A percentile compares a stretch with the other conserved stretches of the same genome.
phyloP scores from a whole-genome alignment of 2,329 filamentous ascomycete genomes.

The Aureobasidium sp. region DNA sequence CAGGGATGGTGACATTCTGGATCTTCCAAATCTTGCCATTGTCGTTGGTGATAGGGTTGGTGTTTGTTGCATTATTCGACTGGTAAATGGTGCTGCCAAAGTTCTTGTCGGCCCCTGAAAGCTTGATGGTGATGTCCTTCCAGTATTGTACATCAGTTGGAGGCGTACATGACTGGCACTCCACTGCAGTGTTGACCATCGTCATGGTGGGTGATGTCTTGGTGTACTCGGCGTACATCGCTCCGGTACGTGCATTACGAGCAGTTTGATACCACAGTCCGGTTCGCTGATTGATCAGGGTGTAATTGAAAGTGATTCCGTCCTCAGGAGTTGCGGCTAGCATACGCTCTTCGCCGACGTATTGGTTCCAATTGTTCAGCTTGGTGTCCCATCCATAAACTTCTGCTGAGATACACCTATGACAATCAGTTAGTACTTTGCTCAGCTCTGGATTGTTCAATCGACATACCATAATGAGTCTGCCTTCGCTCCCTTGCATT shows the following conservation, averaged over 20 bases:
- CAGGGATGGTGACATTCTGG: slow-evolving; percentile 13
- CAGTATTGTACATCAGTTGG: slow-evolving; percentile 9
- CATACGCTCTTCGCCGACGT: slow-evolving; percentile 19
- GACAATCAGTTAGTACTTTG: background rate
- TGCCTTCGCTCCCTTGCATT: slow-evolving; percentile 18
- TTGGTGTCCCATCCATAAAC: slow-evolving; percentile 19
- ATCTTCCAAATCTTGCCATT: slow-evolving; percentile 15
- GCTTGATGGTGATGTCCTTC: slow-evolving; percentile 13
- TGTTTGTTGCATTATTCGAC: slow-evolving; percentile 6
- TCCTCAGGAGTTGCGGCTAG: slow-evolving; percentile 18
- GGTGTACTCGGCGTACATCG: background rate
- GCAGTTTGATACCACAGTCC: slow-evolving; percentile 20
- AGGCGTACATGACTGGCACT: slow-evolving; percentile 11
- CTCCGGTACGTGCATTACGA: slow-evolving; percentile 1
- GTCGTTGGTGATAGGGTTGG: background rate
- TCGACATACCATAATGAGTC: slow-evolving; percentile 17
- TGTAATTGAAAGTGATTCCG: slow-evolving; percentile 23
- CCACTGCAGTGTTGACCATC: slow-evolving; percentile 12
- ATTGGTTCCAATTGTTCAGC: slow-evolving; percentile 16
- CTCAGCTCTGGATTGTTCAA: background rate
- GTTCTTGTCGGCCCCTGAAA: slow-evolving; percentile 9
- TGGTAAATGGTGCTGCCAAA: slow-evolving; percentile 6
- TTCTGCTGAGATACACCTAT: slow-evolving; percentile 20
- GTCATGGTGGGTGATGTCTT: slow-evolving; percentile 6
- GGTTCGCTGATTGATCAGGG: slow-evolving; percentile 18